These are phyloP conservation scores for Zymoseptoria tritici DNA, from an alignment of 2,329 filamentous ascomycete genomes.

Conservation along the genomic window DNA sequence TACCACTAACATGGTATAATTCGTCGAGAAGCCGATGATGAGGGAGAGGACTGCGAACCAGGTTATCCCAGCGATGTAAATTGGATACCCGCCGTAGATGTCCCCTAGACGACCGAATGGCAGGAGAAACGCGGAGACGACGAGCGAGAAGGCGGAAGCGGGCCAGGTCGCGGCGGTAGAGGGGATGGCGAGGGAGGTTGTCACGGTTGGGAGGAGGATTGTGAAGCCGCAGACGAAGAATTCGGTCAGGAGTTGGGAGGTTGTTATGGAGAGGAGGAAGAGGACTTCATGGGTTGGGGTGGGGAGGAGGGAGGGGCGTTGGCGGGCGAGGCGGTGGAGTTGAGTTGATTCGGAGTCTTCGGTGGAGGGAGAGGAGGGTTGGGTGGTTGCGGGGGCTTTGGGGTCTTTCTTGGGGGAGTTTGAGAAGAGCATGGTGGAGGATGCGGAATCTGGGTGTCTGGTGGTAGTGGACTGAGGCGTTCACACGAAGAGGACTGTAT, in stretches of 20 bases:
- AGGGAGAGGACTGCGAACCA: constrained; percentile 35
- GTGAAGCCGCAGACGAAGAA: constrained; percentile 72
- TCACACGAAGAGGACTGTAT: not conserved
- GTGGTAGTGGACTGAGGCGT: not conserved
- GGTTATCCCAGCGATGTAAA: constrained; percentile 52
- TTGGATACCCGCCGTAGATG: constrained; percentile 53
- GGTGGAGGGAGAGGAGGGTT: not conserved
- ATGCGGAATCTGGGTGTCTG: not conserved
- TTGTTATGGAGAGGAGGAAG: constrained; percentile 50
- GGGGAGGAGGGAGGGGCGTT: constrained; percentile 52
- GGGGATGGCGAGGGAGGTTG: constrained; percentile 56
- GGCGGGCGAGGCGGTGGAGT: constrained; percentile 55
- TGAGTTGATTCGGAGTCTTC: constrained; percentile 25
- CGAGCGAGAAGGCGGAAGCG: constrained; percentile 45
- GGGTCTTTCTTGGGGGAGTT: not conserved
- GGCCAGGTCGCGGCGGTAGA: constrained; percentile 54
- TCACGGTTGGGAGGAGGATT: constrained; percentile 58
- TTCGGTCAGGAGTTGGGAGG: constrained; percentile 42
- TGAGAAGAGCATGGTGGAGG: not conserved
- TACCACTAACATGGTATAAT: constrained; percentile 31
- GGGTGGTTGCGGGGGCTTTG: not conserved
- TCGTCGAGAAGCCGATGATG: constrained; percentile 28
- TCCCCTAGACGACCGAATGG: constrained; percentile 44
- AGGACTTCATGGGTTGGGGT: constrained; percentile 50
- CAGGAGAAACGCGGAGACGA: constrained; percentile 42